These are phyloP conservation scores for Picochlorum sp. DNA, from an alignment of 139 green algal genomes.

Conservation along the genomic window DNA sequence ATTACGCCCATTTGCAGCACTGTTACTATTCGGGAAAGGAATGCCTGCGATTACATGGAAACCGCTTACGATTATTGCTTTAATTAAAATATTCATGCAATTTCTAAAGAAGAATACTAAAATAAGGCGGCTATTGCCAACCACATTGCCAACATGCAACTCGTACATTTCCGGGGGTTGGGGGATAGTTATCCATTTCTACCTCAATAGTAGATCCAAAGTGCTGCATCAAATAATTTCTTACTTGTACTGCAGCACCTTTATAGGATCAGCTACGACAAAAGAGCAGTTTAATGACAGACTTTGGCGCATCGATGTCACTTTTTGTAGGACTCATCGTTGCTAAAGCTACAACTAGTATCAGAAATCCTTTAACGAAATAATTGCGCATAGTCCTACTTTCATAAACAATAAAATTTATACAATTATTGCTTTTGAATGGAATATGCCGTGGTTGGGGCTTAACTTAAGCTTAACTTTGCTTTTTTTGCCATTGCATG, in stretches of 20 bases:
- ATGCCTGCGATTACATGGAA: conserved; percentile 12
- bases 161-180: no score
- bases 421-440: not conserved
- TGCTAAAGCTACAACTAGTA: not conserved
- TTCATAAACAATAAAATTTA: not conserved
- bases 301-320: not conserved
- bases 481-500: no score
- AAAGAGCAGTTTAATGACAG: conserved; percentile 37
- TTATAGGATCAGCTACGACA: conserved; percentile 54
- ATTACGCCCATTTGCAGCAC: conserved; percentile 31
- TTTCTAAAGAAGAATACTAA: no score
- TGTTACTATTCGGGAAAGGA: conserved; percentile 15
- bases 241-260: conserved; percentile 52
- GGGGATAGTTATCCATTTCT: conserved; percentile 33
- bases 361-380: no score
- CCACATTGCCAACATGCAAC: no score
- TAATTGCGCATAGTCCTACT: no score
- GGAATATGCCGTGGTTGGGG: not conserved
- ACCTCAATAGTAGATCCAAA: conserved; percentile 41
- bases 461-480: not conserved
- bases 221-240: conserved; percentile 28
- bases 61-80: no score
- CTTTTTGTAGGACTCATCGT: not conserved
- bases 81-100: no score
- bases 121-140: no score